These are phyloP conservation scores for Endocalyx cinctus DNA, from an alignment of 2,329 filamentous ascomycete genomes.

Conservation along the genomic window DNA sequence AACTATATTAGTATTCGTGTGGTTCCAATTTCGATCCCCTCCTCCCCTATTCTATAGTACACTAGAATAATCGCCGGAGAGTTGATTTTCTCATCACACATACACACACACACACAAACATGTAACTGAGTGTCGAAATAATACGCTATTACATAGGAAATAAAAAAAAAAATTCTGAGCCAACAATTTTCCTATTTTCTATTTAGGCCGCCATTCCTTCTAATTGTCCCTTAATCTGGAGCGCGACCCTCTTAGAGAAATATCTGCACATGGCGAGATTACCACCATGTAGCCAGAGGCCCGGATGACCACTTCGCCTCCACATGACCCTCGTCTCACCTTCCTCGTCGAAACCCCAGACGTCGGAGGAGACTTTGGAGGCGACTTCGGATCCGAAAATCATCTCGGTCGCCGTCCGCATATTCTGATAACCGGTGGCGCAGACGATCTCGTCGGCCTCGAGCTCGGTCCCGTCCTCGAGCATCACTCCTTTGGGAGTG, in stretches of 20 bases:
- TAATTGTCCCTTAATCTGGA: constrained; percentile 46
- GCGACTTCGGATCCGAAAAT: constrained; percentile 60
- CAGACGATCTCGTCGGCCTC: constrained; percentile 54
- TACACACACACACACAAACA: no score
- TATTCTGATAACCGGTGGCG: constrained; percentile 59
- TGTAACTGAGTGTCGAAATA: no score
- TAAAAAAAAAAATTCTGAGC: no score
- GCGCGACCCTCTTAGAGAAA: constrained; percentile 49
- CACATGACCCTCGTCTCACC: constrained; percentile 55
- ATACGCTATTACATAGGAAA: no score
- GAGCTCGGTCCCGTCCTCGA: constrained; percentile 45
- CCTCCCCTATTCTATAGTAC: no score
- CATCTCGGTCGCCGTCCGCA: constrained; percentile 57
- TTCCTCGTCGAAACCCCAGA: constrained; percentile 58
- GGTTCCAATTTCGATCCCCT: no score
- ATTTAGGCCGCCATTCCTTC: constrained; percentile 21
- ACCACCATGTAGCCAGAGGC: constrained; percentile 63
- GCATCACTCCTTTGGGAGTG: constrained; percentile 31
- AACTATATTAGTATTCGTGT: no score
- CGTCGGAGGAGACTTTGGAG: constrained; percentile 48
- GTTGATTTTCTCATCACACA: no score
- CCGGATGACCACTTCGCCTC: constrained; percentile 56
- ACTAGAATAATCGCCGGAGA: no score
- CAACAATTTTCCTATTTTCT: no score
- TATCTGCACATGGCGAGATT: constrained; percentile 59